These are phyloP conservation scores for Penicillium canescens DNA, from an alignment of 495 filamentous ascomycete species.

Conservation along the genomic window DNA sequence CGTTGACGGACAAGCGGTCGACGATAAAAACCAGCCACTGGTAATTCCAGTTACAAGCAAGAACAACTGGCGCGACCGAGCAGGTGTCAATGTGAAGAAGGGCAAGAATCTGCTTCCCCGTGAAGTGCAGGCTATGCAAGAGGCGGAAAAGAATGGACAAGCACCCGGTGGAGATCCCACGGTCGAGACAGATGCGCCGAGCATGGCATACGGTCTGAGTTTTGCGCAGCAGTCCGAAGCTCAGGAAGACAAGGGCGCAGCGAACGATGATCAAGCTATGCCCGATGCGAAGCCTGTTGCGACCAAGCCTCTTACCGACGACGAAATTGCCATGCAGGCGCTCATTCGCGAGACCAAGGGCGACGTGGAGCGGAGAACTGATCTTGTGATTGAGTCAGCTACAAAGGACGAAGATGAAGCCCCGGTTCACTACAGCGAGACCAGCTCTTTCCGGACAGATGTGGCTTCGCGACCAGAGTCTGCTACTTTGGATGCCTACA, in stretches of 20 bases:
- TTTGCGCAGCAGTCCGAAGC: slow-evolving; percentile 34
- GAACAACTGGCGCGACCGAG: slow-evolving; percentile 68
- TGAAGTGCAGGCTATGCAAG: slow-evolving; percentile 50
- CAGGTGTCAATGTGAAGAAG: slow-evolving; percentile 50
- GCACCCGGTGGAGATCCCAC: slow-evolving; percentile 22
- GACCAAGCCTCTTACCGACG: slow-evolving; percentile 53
- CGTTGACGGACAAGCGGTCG: slow-evolving; percentile 29
- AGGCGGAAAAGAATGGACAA: slow-evolving; percentile 34
- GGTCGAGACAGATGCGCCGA: slow-evolving; percentile 39
- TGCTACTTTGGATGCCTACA: slow-evolving; percentile 81
- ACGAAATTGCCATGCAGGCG: slow-evolving; percentile 79
- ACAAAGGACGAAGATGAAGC: slow-evolving; percentile 27
- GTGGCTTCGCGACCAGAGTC: slow-evolving; percentile 71
- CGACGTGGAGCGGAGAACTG: slow-evolving; percentile 49
- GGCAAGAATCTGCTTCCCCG: slow-evolving; percentile 52
- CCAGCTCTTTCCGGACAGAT: slow-evolving; percentile 67
- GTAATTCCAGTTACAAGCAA: slow-evolving; percentile 68
- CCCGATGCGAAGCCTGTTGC: slow-evolving; percentile 24
- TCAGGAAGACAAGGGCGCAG: slow-evolving; percentile 18
- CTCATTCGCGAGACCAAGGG: slow-evolving; percentile 62
- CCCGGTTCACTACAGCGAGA: slow-evolving; percentile 52
- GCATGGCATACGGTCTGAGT: slow-evolving; percentile 46
- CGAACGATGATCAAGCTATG: slow-evolving; percentile 31
- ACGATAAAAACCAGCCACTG: slow-evolving; percentile 46
- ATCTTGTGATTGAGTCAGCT: slow-evolving; percentile 58